Conservation (phyloP, 2,329 filamentous ascomycete species). For the Talaromyces pinophilus region DNA sequence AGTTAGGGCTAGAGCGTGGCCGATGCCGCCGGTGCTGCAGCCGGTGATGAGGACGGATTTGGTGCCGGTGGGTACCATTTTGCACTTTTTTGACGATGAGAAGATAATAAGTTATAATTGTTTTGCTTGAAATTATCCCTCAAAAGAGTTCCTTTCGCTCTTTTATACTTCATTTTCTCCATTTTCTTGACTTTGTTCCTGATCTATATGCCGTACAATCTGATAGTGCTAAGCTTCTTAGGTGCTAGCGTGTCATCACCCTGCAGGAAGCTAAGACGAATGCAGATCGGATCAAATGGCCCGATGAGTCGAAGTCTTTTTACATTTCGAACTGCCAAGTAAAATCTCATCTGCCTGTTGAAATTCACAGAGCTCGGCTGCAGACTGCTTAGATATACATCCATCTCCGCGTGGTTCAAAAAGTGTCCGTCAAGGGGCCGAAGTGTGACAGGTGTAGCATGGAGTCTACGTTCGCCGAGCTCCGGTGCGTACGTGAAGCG, state of each 20-base stretch:
- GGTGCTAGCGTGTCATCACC: neutral
- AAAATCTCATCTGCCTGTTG: neutral
- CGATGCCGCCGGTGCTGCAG: conserved; percentile 12
- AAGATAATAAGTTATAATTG: neutral
- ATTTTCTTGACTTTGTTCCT: neutral
- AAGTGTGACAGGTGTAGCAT: neutral
- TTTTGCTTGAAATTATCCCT: neutral
- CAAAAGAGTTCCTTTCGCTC: neutral
- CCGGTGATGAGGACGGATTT: conserved; percentile 12
- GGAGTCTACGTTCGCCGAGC: neutral
- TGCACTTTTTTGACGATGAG: neutral
- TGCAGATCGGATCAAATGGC: neutral
- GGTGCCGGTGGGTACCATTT: neutral
- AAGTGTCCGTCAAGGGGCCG: neutral
- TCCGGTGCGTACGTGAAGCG: neutral
- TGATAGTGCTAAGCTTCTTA: neutral
- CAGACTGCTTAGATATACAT: neutral
- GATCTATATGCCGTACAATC: neutral
- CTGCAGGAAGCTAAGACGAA: neutral
- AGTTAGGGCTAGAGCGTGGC: conserved; percentile 13
- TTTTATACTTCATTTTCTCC: neutral
- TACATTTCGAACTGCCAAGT: neutral
- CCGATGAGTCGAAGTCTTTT: neutral
- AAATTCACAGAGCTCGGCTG: neutral
- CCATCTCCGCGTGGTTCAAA: neutral